phyloP scores from a whole-genome alignment of 371 early-diverging fungal species.

The Batkoa obscura region DNA sequence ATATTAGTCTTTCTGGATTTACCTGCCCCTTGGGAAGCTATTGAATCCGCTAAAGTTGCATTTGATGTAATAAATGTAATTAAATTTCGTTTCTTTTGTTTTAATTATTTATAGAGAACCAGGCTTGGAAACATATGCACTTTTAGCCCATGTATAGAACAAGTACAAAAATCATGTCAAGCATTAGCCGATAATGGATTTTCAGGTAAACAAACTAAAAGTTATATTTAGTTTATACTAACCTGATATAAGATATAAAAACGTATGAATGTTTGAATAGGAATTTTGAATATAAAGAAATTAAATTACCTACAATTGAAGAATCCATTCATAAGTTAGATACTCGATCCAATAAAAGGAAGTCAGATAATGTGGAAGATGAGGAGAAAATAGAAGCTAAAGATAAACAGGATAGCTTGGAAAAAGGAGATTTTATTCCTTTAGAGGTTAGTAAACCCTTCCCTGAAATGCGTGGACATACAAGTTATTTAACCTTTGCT shows the following conservation, averaged over 20 bases:
- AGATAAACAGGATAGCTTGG: constrained; percentile 11
- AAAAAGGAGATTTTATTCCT: constrained; percentile 9
- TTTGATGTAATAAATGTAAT: constrained; percentile 25
- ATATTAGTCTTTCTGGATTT: constrained; percentile 76
- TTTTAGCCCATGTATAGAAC: constrained; percentile 93
- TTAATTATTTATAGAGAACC: constrained; percentile 40
- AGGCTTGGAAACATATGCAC: constrained; percentile 40
- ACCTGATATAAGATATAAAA: no score
- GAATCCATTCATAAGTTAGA: constrained; percentile 6
- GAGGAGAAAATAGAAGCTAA: constrained; percentile 20
- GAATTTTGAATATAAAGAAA: no score
- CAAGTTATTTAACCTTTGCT: constrained; percentile 85
- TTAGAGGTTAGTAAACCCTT: constrained; percentile 6
- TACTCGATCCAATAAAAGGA: background rate
- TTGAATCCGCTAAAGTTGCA: constrained; percentile 58
- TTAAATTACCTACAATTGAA: constrained; percentile 9
- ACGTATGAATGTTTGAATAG: no score
- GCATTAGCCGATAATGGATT: constrained; percentile 61
- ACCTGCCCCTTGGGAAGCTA: constrained; percentile 92
- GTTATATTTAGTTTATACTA: no score
- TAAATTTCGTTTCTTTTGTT: background rate
- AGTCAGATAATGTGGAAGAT: constrained; percentile 11
- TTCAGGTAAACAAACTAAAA: constrained; percentile 23
- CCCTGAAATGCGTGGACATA: constrained; percentile 51
- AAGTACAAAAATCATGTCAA: constrained; percentile 60